Evolutionary conservation across 345 rosid species (phyloP), one percentile per base, ranked within the genome.

Genomic region (Eucalyptus sp.): DNA sequence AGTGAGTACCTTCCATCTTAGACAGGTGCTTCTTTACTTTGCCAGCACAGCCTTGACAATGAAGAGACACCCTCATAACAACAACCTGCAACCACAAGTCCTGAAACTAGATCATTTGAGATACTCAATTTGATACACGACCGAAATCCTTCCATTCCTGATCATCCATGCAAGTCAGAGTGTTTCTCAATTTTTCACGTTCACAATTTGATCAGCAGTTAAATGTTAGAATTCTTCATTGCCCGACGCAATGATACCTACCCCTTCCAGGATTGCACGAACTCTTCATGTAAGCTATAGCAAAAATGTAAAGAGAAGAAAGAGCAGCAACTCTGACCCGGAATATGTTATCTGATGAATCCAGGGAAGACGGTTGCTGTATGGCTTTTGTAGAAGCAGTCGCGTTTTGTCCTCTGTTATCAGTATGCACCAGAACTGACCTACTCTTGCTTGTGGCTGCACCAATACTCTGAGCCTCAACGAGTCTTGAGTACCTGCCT

Each of bases 21-120:
- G 95, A 94, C 52, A 95, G 71, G 89, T 94, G 95, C 88, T 93
- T 95, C 93, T 94, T 95, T 58, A 95, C 92, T 91, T 94, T 94
- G 13, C 94, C 94, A 50, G 95, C 97, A 83, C 97, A 95, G n/a
- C 97, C 97, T 91, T 95, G 96, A 86, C 97, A 95, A 90, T 95
- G 95, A 88, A 95, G 90, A 50, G 96, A 90, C 60, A 95, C 97
- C 88, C 95, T 41, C 96, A 95, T 93, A 5, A 94, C 95, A 50
- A 95, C 95, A 49, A 94, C 96, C 97, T 95, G 93, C 84, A 87
- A 87, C 27, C 81, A 88, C 54, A 87, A 14, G 37, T 33, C 81
- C 44, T 33, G 41, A 71, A 37, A 48, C 14, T 25, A 60, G 48
- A 41, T 87, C 46, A 71, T 71, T 71, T 71, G 83, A 56, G 25